Conservation (phyloP, 768 basidiomycete species). For the Macrolepiota dolichaula region DNA sequence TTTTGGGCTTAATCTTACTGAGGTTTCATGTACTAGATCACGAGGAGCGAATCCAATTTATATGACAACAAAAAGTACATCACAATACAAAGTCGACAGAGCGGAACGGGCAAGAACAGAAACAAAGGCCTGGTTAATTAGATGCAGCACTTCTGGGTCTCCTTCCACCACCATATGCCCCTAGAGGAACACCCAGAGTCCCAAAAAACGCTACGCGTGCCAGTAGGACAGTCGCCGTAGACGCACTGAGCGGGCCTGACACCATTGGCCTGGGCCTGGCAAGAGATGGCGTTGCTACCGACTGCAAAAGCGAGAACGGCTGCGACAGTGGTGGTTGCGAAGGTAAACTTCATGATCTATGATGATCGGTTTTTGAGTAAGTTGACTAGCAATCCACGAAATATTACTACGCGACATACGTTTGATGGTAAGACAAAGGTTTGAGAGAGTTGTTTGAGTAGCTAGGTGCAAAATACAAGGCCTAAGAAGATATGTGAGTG, state of each 20-base stretch:
- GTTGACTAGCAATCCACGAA: not conserved
- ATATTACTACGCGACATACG: not conserved
- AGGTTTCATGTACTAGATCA: too few species aligned
- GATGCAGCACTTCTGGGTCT: conserved; percentile 10
- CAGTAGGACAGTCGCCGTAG: conserved; percentile 7
- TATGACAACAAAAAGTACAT: not conserved
- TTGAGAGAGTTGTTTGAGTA: not conserved
- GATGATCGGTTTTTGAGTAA: not conserved
- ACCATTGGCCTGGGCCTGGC: conserved; percentile 9
- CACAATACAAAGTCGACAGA: not conserved
- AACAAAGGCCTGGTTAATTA: not conserved
- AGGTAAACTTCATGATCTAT: conserved; percentile 9
- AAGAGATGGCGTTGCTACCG: conserved; percentile 9
- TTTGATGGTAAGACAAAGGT: not conserved
- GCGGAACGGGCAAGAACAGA: not conserved
- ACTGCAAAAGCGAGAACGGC: conserved; percentile 5
- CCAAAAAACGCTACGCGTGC: conserved; percentile 6
- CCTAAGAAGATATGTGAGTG: not conserved
- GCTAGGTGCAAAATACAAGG: not conserved
- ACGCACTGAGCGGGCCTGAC: not conserved
- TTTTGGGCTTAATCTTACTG: too few species aligned
- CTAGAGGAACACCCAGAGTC: conserved; percentile 4
- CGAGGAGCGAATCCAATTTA: not conserved
- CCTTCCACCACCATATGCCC: not conserved
- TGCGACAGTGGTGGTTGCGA: not conserved